phyloP scores from a whole-genome alignment of 495 filamentous ascomycete genomes.

The Talaromyces nanjingensis region DNA sequence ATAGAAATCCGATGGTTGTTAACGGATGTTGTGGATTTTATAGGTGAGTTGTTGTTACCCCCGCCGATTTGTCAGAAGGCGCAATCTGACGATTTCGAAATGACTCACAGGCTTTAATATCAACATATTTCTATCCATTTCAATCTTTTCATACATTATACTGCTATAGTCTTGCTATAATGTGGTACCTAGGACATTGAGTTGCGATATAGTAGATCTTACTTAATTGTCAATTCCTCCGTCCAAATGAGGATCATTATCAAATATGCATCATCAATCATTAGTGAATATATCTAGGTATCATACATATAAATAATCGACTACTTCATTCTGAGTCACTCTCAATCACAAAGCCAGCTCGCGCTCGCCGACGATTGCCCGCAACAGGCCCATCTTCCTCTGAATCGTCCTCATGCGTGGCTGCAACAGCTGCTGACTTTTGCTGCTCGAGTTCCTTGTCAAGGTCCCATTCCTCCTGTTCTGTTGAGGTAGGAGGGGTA shows the following conservation, averaged over 20 bases:
- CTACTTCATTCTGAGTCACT: slow-evolving; percentile 41
- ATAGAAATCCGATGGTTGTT: not conserved
- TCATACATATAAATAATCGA: not conserved
- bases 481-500: slow-evolving; percentile 23
- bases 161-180: not conserved
- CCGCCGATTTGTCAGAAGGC: not conserved
- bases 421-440: slow-evolving; percentile 16
- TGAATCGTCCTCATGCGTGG: slow-evolving; percentile 14
- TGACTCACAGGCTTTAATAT: not conserved
- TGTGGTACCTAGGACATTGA: not conserved
- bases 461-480: slow-evolving; percentile 28
- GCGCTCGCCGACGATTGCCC: slow-evolving; percentile 29
- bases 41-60: not conserved
- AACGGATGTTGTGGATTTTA: not conserved
- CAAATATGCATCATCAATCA: not conserved
- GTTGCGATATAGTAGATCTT: not conserved
- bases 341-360: slow-evolving; percentile 43
- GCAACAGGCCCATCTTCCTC: slow-evolving; percentile 30
- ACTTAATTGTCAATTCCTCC: not conserved
- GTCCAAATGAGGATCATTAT: not conserved
- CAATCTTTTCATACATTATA: not conserved
- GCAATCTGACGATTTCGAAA: not conserved
- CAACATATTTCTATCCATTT: not conserved
- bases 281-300: not conserved
- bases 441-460: slow-evolving; percentile 32